Base-by-base conservation (phyloP, 1,139 yeast genomes). In the Arxiozyma bovina region DNA sequence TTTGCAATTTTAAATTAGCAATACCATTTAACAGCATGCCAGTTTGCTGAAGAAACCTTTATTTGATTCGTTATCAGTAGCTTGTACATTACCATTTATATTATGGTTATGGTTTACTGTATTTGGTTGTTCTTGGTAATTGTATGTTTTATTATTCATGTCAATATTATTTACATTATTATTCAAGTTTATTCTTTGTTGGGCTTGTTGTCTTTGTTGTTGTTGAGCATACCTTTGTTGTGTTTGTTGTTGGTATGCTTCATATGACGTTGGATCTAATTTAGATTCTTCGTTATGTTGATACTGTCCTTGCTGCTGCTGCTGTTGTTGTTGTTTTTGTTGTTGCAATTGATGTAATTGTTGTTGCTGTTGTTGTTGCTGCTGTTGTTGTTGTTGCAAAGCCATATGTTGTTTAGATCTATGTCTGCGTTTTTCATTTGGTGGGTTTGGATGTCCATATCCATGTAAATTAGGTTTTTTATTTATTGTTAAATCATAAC, bases 401-500 rank as follows among this genome's bases (percentile, higher is more conserved):
- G 55, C 51, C 57, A 55, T 56, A 68, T 65, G 58, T 66, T 70
- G 52, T 34, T 53, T 53, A 17, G 54, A 53, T 64, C 70, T 70
- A 57, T 69, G 71, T 61, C 72, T 74, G 56, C 72, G 71, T 61
- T 74, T 73, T 48, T 71, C 74, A 55, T 72, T 72, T 58, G 81
- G 80, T 50, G 82, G 82, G 57, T 76, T 78, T 62, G 84, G 82
- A 65, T 79, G 82, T 53, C 96, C 96, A 67, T 86, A 86, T 15
- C 94, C 94, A 70, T 86, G 93, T 57, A 86, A 71, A 63, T 86
- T 86, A 55, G 93, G 89, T 69, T 85, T 86, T 67, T 85, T 86
- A 68, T 85, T 86, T 60, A 85, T 80, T 6, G 86, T 74, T 30
- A 86, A 80, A 71, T 86, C 94, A 93, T 93, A 86, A 45, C 94